Evolutionary conservation across 371 early-diverging fungal species (phyloP).

Genomic region (Actinomucor elegans): DNA sequence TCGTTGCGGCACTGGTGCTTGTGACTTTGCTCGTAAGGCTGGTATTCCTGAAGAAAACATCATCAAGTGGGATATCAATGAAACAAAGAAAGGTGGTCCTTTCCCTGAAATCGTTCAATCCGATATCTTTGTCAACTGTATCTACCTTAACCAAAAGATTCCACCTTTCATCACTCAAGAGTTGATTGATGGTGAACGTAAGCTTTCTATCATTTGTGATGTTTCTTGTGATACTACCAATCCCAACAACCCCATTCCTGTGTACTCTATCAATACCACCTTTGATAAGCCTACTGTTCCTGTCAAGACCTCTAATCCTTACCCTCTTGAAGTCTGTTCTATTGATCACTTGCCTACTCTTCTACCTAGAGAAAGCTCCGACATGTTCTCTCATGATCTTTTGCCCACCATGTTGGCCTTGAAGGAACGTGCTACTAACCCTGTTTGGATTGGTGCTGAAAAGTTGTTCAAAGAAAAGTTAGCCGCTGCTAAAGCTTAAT

Average conservation of each 20-base stretch:
- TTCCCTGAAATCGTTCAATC: slow-evolving; percentile 86
- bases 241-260: slow-evolving; percentile 95
- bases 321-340: slow-evolving; percentile 86
- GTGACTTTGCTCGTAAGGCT: slow-evolving; percentile 78
- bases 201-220: slow-evolving; percentile 85
- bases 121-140: slow-evolving; percentile 98
- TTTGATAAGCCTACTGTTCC: slow-evolving; percentile 88
- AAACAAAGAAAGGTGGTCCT: slow-evolving; percentile 93
- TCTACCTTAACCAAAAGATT: slow-evolving; percentile 89
- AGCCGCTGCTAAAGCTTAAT: slow-evolving; percentile 33
- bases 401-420: slow-evolving; percentile 81
- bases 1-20: slow-evolving; percentile 93
- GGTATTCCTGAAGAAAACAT: slow-evolving; percentile 90
- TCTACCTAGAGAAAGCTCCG: slow-evolving; percentile 90
- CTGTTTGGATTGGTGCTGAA: slow-evolving; percentile 89
- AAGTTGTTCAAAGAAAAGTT: slow-evolving; percentile 80
- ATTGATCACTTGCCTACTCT: slow-evolving; percentile 97
- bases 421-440: slow-evolving; percentile 56
- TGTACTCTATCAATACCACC: slow-evolving; percentile 88
- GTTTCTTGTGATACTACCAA: slow-evolving; percentile 97
- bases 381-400: slow-evolving; percentile 83
- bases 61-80: slow-evolving; percentile 93
- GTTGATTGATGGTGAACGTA: slow-evolving; percentile 69
- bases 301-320: slow-evolving; percentile 59
- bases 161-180: slow-evolving; percentile 91